Evolutionary conservation across 2,329 filamentous ascomycete species (phyloP), one percentile per base, ranked within the genome.

Genomic region (Aureobasidium lini): DNA sequence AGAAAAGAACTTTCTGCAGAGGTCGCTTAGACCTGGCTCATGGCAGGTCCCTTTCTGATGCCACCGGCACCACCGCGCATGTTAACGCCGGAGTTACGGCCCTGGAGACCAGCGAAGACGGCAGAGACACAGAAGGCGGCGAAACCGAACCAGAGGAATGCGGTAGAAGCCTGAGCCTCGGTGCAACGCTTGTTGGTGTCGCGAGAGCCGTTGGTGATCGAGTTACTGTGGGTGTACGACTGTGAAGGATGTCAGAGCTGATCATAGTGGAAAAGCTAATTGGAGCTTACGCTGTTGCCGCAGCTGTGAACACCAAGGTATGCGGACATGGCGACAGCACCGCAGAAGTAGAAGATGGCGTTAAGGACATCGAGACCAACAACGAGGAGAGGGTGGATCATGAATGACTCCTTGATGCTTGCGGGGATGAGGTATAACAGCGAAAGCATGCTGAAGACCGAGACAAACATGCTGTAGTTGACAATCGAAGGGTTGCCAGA

Each of bases 101-200:
- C 78, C 61, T 76, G 74, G 66, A 84, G 71, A 59, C 80, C 74
- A 63, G 88, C 79, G 68, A 83, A 76, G 46, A 84, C 70, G 42
- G 80, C 79, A 3, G 76, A 74, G 16, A 70, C 84, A 31, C 77
- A 74, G 68, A 86, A 88, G 29, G 81, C 77, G 40, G 76, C 79
- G 71, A 86, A 89, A 50, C 89, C 81, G 75, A 92, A 91, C 87
- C 87, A 93, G 74, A 90, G 80, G 76, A 93, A 93, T 39, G 83
- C 87, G 36, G 82, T 84, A 63, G 82, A 81, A 39, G 88, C 88
- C 76, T 92, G 88, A 15, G 89, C 82, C 74, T 90, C 84, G 63
- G 83, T 84, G 75, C 89, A 92, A 64, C 87, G 82, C 76, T 86
- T 84, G 70, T 77, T 72, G 61, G 80, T 76, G 72, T 86, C 70